phyloP scores from a whole-genome alignment of 2,329 filamentous ascomycete genomes.

The Iodosphaeria phyllophila region DNA sequence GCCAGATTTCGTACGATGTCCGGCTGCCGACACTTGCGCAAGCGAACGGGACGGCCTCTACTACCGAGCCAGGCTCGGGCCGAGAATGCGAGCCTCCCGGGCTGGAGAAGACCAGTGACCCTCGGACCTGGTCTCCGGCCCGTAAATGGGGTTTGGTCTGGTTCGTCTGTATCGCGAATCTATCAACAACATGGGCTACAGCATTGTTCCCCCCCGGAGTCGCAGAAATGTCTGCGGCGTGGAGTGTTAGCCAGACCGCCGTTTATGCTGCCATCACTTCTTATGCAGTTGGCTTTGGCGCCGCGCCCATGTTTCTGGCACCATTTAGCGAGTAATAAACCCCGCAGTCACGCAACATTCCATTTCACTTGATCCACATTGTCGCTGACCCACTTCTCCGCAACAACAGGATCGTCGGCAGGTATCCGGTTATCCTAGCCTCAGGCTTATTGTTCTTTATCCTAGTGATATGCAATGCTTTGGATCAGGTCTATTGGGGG shows the following conservation, averaged over 20 bases:
- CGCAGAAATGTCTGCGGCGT: conserved; percentile 50
- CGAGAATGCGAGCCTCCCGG: no score
- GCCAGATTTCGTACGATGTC: no score
- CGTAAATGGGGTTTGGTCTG: no score
- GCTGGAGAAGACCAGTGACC: no score
- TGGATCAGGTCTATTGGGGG: no score
- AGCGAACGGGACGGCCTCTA: no score
- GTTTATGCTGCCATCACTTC: conserved; percentile 60
- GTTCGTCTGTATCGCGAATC: no score
- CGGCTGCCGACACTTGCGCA: no score
- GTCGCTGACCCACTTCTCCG: conserved; percentile 67
- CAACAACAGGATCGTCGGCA: conserved; percentile 77
- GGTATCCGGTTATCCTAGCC: conserved; percentile 62
- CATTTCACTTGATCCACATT: conserved; percentile 65
- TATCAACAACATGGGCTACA: no score
- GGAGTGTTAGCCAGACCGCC: conserved; percentile 44
- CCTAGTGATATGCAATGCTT: conserved; percentile 44
- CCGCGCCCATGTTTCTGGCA: conserved; percentile 72
- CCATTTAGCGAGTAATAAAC: conserved; percentile 72
- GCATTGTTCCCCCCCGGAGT: no score
- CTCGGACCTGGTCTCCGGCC: no score
- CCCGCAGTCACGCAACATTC: background rate
- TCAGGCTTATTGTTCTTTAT: conserved; percentile 54
- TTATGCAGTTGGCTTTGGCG: conserved; percentile 63
- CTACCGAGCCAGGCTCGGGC: no score